phyloP scores from a whole-genome alignment of 257 asterid genomes.

The Rauvolfia tetraphylla region DNA sequence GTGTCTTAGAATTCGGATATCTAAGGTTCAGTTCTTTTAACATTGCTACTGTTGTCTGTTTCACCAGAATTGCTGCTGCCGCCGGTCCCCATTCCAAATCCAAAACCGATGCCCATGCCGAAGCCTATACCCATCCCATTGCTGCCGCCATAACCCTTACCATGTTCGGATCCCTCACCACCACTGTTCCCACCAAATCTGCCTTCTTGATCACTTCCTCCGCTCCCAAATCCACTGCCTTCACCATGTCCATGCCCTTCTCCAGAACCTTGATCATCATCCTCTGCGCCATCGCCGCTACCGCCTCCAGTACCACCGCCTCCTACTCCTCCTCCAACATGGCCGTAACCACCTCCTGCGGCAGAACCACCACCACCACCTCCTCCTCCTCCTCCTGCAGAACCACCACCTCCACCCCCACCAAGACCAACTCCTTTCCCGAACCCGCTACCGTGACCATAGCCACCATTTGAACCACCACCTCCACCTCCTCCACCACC shows the following conservation, averaged over 20 bases:
- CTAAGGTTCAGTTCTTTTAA: not conserved
- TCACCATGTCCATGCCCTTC: slow-evolving; percentile 21
- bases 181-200: not conserved
- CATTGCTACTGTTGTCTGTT: slow-evolving; percentile 1
- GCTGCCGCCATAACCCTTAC: not conserved
- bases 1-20: not conserved
- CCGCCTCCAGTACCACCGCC: slow-evolving; percentile 10
- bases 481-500: not conserved
- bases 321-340: slow-evolving; percentile 2
- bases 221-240: slow-evolving; percentile 13
- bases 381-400: not conserved
- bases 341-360: not conserved
- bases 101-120: slow-evolving; percentile 12
- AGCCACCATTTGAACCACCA: slow-evolving; percentile 13
- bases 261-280: slow-evolving; percentile 10
- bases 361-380: not conserved
- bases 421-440: not conserved
- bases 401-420: not conserved
- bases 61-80: not conserved
- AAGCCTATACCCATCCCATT: slow-evolving; percentile 6
- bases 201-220: not conserved
- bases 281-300: not conserved
- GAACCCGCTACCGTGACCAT: slow-evolving; percentile 18
- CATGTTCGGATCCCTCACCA: not conserved
- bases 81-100: slow-evolving; percentile 2